Evolutionary conservation across 73 alveolate species (phyloP).

Genomic region (Breviolum minutum): DNA sequence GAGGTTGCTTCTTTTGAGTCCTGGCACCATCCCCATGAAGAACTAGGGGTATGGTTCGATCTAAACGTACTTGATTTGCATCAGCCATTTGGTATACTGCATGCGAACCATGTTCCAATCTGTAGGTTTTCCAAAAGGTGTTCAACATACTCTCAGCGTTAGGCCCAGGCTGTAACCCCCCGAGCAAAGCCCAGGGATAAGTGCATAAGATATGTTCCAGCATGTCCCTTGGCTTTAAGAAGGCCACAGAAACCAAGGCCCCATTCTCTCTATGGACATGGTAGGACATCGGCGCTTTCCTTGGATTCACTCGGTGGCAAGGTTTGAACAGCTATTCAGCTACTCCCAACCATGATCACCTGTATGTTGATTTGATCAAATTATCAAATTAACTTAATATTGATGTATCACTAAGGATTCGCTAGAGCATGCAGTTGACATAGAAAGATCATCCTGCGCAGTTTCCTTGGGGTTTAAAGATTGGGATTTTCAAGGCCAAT

Average conservation of each 20-base stretch:
- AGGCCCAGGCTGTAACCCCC: slow-evolving; percentile 15
- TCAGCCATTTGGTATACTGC: not conserved
- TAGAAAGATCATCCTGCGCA: too few species aligned
- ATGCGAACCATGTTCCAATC: not conserved
- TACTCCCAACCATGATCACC: not conserved
- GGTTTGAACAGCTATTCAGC: not conserved
- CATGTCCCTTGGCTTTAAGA: not conserved
- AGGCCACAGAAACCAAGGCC: not conserved
- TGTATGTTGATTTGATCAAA: not conserved
- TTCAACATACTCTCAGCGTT: not conserved
- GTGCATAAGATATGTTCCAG: not conserved
- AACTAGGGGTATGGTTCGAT: not conserved
- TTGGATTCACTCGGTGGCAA: not conserved
- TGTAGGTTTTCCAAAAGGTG: not conserved
- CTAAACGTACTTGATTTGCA: not conserved
- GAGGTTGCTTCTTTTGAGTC: not conserved
- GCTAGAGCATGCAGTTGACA: too few species aligned
- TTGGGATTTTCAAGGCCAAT: too few species aligned
- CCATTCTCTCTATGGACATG: not conserved
- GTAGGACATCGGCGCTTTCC: not conserved
- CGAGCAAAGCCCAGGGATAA: not conserved
- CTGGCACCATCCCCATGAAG: slow-evolving; percentile 7
- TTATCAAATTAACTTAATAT: too few species aligned
- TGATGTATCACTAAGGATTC: too few species aligned
- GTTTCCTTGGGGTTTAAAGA: too few species aligned